A percentile compares a stretch with the other conserved stretches of the same genome.
Evolutionary conservation across 2,329 filamentous ascomycete genomes (phyloP).

Genomic region (Penicillium sp.): DNA sequence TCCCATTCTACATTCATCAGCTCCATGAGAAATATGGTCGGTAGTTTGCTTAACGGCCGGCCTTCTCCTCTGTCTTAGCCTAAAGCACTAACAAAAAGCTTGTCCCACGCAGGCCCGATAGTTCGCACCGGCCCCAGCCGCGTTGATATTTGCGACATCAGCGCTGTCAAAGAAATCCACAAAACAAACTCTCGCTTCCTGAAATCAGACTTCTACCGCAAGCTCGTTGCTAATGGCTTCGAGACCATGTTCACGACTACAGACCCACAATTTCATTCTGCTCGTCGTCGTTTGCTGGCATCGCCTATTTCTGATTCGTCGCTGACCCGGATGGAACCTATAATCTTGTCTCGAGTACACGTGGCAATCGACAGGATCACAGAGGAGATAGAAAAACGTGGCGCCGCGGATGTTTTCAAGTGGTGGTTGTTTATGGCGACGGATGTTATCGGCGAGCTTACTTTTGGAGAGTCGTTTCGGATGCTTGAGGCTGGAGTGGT

Average conservation of each 20-base stretch:
- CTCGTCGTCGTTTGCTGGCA: conserved; percentile 50
- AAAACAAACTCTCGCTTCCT: conserved; percentile 37
- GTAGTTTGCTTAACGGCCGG: background rate
- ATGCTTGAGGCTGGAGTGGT: conserved; percentile 58
- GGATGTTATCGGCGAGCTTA: conserved; percentile 58
- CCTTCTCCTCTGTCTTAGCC: background rate
- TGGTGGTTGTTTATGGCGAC: conserved; percentile 61
- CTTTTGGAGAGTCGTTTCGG: conserved; percentile 60
- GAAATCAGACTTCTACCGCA: conserved; percentile 42
- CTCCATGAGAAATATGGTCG: conserved; percentile 39
- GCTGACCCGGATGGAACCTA: conserved; percentile 42
- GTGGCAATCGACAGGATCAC: conserved; percentile 51
- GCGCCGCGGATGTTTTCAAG: conserved; percentile 54
- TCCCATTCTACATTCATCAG: conserved; percentile 28
- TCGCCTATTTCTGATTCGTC: conserved; percentile 30
- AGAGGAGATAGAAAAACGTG: conserved; percentile 47
- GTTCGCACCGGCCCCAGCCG: conserved; percentile 36
- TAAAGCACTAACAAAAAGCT: conserved; percentile 3
- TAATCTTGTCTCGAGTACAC: conserved; percentile 44
- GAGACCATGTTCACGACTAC: conserved; percentile 48
- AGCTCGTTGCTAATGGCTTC: conserved; percentile 21
- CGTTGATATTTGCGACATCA: conserved; percentile 46
- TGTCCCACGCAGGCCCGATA: conserved; percentile 31
- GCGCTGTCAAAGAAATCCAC: conserved; percentile 41
- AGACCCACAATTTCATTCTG: conserved; percentile 46